Base-by-base conservation (phyloP, 805 yeast genomes). In the Danielozyma ontarioensis region DNA sequence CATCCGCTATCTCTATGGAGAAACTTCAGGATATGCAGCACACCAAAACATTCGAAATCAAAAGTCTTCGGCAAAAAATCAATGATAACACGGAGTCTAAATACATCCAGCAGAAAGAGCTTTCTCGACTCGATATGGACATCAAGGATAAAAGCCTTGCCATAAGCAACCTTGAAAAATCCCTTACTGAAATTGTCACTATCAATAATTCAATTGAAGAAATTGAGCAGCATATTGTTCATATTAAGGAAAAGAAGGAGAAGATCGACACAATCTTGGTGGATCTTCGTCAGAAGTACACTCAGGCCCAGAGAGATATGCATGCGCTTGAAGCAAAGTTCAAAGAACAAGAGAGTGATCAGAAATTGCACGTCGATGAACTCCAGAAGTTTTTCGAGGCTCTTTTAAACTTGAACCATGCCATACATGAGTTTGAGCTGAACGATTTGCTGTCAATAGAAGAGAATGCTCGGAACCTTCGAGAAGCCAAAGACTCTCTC, bases 161-260 rank as follows among this genome's bases (percentile, higher is more conserved):
- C 3, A 70, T 83, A 17, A 73, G 76, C 42, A 67, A 71, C 28
- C 50, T 76, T 35, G 83, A 80, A 45, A 64, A 61, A 29, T 57
- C 76, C 4, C 57, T 76, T 19, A 50, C 67, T 29, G 82, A 78
- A 36, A 61, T 68, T 23, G 57, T 57, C 14, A 65, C 60, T 33
- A 46, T 73, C 33, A 55, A 59, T 34, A 59, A 48, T 16, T 46
- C 64, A 3, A 57, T 76, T 5, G 45, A 46, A 2, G 74, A 64
- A 13, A 50, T 55, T 12, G 44, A 49, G 27, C 55, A 55, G 28
- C 59, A 57, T 23, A 24, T 36, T 4, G 10, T 8, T 4, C 22
- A 35, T 2, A 18, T 44, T n/a, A 31, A 32, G 6, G 32, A 35
- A 11, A 42, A 52, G 6, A 29, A 35, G 13, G 24, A 35, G 4